A percentile compares a stretch with the other conserved stretches of the same genome.
Conservation (phyloP, 768 basidiomycete species). For the Leccinum broughii region DNA sequence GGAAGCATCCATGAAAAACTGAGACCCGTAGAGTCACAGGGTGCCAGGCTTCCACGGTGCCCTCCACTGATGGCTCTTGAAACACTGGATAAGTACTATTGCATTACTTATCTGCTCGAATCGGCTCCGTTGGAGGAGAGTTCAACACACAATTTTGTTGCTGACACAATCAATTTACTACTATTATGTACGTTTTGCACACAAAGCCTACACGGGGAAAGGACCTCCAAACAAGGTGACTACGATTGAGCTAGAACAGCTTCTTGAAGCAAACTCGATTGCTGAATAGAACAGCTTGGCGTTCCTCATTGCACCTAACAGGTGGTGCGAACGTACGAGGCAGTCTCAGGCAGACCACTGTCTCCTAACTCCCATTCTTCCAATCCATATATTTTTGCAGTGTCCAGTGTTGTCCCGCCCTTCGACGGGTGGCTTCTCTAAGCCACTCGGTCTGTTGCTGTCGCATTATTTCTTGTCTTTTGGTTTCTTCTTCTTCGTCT, state of each 20-base stretch:
- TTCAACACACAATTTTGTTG: no score
- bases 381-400: no score
- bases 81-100: neutral
- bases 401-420: neutral
- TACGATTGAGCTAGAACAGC: neutral
- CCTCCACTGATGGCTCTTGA: neutral
- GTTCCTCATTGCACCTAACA: no score
- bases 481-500: neutral
- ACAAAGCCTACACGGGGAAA: no score
- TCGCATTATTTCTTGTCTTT: neutral
- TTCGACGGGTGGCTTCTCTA: neutral
- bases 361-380: no score
- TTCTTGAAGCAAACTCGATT: neutral
- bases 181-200: no score
- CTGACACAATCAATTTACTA: no score
- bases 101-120: neutral
- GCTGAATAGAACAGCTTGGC: neutral
- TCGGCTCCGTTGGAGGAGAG: no score
- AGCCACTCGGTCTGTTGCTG: neutral
- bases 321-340: no score
- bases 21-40: neutral
- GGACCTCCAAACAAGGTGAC: no score
- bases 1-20: neutral
- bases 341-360: no score
- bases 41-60: neutral